Base-by-base conservation (phyloP, 257 asterid genomes). In the Sherardia arvensis region DNA sequence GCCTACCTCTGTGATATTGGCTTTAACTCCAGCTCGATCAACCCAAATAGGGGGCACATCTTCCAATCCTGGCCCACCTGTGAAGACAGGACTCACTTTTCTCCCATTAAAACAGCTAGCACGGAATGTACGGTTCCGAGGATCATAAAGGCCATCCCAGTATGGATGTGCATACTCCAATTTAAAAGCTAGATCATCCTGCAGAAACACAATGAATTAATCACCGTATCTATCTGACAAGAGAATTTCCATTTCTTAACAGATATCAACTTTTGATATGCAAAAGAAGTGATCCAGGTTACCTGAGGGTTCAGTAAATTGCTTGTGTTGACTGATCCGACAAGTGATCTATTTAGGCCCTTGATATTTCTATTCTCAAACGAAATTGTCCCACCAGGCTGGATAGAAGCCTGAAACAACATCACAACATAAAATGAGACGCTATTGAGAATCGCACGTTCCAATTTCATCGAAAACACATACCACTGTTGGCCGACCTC, bases 1-100 rank as follows among this genome's bases (percentile, higher is more conserved):
- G 59, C 57, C 38, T 78, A 86, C 99, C 96, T 93, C 97, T 1
- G 96, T 87, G 66, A 93, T 73, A 67, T 87, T 90, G 73, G 97
- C 96, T 78, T 93, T 93, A 49, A 85, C 48, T 51, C 99, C 99
- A 64, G 88, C 83, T 61, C 99, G 82, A 81, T 93, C 99, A 77
- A 93, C 97, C 97, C 97, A 93, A 49, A 93, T 84, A 45, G 97
- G 95, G 26, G 97, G 96, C 20, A 90, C 95, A 79, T 93, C 99
- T 61, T 93, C 97, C 45, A 83, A 80, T 73, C 99, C 97, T 48
- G 97, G 99, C 33, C 99, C 99, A 15, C 99, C 97, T 9, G 97
- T 93, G 81, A 93, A 93, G 66, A 93, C 99, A 29, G 97, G 97
- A 69, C 99, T 93, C 74, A 90, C 74, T 77, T 93, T 90, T 73